A percentile compares a stretch with the other conserved stretches of the same genome.
phyloP scores from a whole-genome alignment of 148 eudicot genomes.

The Camellia lanceoleosa region DNA sequence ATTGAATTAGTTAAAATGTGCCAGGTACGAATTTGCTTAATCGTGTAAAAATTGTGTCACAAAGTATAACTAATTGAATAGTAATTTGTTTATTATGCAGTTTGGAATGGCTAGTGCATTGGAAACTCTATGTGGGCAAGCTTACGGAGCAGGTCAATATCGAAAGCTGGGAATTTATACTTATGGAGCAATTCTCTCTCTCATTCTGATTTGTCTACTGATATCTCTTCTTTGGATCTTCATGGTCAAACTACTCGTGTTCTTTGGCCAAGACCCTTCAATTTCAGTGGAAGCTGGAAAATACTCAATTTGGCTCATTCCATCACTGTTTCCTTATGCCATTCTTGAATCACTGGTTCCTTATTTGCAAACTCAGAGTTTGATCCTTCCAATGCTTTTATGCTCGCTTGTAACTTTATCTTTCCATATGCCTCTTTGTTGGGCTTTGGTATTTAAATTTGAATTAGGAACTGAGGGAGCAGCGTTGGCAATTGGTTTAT shows the following conservation, averaged over 20 bases:
- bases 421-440: slow-evolving; percentile 37
- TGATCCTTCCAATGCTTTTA: slow-evolving; percentile 40
- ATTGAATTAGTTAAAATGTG: too few relatives aligned
- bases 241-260: slow-evolving; percentile 30
- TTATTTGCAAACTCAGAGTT: slow-evolving; percentile 40
- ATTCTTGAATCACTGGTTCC: slow-evolving; percentile 33
- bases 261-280: slow-evolving; percentile 46
- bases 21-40: too few relatives aligned
- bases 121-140: slow-evolving; percentile 59
- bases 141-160: slow-evolving; percentile 44
- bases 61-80: too few relatives aligned
- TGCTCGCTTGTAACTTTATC: slow-evolving; percentile 23
- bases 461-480: slow-evolving; percentile 36
- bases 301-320: slow-evolving; percentile 35
- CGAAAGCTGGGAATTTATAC: slow-evolving; percentile 36
- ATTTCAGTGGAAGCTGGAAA: slow-evolving; percentile 40
- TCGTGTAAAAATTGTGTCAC: background rate
- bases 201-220: slow-evolving; percentile 31
- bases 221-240: slow-evolving; percentile 39
- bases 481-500: slow-evolving; percentile 38
- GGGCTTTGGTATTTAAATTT: slow-evolving; percentile 35
- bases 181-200: slow-evolving; percentile 37
- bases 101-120: slow-evolving; percentile 44
- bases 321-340: slow-evolving; percentile 32
- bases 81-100: slow-evolving; percentile 13